Conservation (phyloP, 2,329 filamentous ascomycete species). For the Neoascochyta sp. region DNA sequence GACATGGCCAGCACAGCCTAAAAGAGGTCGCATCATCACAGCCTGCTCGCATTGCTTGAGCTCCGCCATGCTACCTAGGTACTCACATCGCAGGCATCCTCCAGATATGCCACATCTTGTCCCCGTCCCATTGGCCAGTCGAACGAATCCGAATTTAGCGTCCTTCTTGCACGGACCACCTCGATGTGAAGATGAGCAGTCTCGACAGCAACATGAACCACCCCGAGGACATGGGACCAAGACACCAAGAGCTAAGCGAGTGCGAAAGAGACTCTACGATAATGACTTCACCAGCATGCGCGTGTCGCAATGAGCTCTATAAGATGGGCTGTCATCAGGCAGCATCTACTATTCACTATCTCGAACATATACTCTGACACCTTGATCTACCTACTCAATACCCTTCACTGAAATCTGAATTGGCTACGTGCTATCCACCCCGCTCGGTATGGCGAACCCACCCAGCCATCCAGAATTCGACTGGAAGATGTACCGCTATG, state of each 20-base stretch:
- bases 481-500: constrained; percentile 36
- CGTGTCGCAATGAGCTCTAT: no score
- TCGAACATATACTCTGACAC: not conserved
- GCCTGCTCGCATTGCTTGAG: no score
- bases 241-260: constrained; percentile 2
- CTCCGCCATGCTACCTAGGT: no score
- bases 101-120: no score
- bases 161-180: no score
- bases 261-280: constrained; percentile 2
- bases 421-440: not conserved
- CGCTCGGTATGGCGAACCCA: constrained; percentile 18
- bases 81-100: no score
- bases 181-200: no score
- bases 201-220: no score
- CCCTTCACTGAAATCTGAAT: not conserved
- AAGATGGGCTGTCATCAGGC: no score
- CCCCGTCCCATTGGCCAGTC: constrained; percentile 3
- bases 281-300: constrained; percentile 6
- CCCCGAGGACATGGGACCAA: not conserved
- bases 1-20: no score
- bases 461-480: constrained; percentile 20
- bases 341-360: not conserved
- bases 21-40: no score
- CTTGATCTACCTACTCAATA: not conserved
- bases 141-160: constrained; percentile 12